phyloP scores from a whole-genome alignment of 257 asterid genomes.

The Nicotiana undulata region DNA sequence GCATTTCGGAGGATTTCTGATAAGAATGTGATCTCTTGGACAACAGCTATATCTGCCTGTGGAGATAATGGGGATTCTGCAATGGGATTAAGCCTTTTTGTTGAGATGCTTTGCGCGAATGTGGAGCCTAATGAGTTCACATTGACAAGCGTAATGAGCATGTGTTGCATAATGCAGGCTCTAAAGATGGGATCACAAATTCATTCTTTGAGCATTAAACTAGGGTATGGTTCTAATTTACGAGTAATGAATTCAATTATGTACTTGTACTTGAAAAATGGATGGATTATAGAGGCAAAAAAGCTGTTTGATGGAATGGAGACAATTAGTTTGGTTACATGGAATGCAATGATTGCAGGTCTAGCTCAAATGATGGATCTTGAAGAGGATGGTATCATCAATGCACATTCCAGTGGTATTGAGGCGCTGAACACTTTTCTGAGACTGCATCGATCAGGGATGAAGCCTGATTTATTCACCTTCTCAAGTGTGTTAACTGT shows the following conservation, averaged over 20 bases:
- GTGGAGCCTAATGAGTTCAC: conserved; percentile 72
- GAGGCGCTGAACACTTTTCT: conserved; percentile 69
- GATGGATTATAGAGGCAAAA: conserved; percentile 56
- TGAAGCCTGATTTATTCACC: conserved; percentile 73
- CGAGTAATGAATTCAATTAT: conserved; percentile 53
- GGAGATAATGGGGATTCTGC: conserved; percentile 68
- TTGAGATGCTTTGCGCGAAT: conserved; percentile 54
- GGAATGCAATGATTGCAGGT: conserved; percentile 95
- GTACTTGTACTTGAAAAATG: conserved; percentile 76
- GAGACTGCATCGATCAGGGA: conserved; percentile 49
- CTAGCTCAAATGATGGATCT: conserved; percentile 55
- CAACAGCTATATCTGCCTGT: conserved; percentile 62
- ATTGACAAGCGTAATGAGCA: conserved; percentile 56
- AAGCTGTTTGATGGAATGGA: conserved; percentile 63
- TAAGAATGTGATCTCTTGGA: conserved; percentile 87
- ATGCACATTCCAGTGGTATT: conserved; percentile 45
- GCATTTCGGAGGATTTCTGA: conserved; percentile 49
- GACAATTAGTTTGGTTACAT: conserved; percentile 46
- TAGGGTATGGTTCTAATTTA: conserved; percentile 47
- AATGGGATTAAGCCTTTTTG: conserved; percentile 56
- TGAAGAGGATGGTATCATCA: conserved; percentile 42
- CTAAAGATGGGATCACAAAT: conserved; percentile 59
- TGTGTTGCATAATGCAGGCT: conserved; percentile 66
- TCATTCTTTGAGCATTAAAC: conserved; percentile 57
- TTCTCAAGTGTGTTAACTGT: conserved; percentile 60